These are phyloP conservation scores for Geranomyces michiganensis DNA, from an alignment of 192 early-diverging fungal genomes.

Conservation along the genomic window DNA sequence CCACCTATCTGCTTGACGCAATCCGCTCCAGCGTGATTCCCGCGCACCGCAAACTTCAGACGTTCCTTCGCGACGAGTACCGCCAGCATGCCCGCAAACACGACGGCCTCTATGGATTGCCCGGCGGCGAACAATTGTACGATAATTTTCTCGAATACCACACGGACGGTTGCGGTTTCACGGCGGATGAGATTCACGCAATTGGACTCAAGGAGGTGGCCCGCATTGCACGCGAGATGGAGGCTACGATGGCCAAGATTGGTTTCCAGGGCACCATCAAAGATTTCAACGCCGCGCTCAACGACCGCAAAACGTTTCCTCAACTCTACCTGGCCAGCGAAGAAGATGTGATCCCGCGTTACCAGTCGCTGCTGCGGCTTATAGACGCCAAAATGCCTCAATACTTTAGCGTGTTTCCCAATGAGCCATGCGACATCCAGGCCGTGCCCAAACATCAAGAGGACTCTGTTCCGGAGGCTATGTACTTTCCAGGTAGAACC, in stretches of 20 bases:
- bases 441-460: conserved; percentile 32
- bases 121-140: conserved; percentile 36
- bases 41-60: conserved; percentile 21
- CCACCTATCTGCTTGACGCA: conserved; percentile 26
- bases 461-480: conserved; percentile 21
- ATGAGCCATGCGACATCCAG: conserved; percentile 29
- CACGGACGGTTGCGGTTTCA: conserved; percentile 29
- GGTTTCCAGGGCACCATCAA: conserved; percentile 38
- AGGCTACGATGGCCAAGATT: conserved; percentile 29
- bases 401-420: conserved; percentile 39
- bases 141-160: conserved; percentile 31
- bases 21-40: conserved; percentile 31
- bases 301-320: conserved; percentile 40
- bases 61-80: conserved; percentile 42
- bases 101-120: conserved; percentile 39
- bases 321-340: conserved; percentile 34
- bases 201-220: conserved; percentile 46
- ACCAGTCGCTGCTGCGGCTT: conserved; percentile 16
- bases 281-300: conserved; percentile 37
- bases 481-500: conserved; percentile 39
- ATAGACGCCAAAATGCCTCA: conserved; percentile 35
- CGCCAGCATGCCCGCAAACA: conserved; percentile 33
- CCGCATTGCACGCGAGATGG: conserved; percentile 40
- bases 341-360: conserved; percentile 32
- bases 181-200: conserved; percentile 41